Conservation (phyloP, 2,329 filamentous ascomycete genomes). For the Fusarium sp. region DNA sequence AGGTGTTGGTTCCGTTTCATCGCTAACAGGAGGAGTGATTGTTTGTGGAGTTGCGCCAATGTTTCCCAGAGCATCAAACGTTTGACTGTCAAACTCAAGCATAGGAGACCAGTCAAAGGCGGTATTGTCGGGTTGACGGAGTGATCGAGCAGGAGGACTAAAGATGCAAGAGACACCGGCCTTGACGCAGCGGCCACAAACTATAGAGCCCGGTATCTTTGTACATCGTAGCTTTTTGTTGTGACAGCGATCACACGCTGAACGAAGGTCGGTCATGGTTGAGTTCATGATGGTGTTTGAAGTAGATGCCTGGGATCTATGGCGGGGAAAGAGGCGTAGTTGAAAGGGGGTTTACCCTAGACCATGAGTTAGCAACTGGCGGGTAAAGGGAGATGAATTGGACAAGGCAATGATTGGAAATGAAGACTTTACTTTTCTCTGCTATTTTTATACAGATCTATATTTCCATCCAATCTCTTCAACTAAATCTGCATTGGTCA, state of each 20-base stretch:
- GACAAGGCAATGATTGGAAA: neutral
- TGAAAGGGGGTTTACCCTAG: neutral
- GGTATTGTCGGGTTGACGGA: constrained; percentile 19
- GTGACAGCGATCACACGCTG: constrained; percentile 56
- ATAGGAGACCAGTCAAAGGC: constrained; percentile 39
- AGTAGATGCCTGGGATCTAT: neutral
- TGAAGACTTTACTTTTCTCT: neutral
- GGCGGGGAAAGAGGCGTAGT: neutral
- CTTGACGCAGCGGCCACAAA: constrained; percentile 54
- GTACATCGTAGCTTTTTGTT: constrained; percentile 57
- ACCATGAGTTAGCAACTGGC: neutral
- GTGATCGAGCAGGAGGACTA: constrained; percentile 49
- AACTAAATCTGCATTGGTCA: neutral
- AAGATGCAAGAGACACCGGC: constrained; percentile 53
- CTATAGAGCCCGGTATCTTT: constrained; percentile 47
- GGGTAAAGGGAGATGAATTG: neutral
- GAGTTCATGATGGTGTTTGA: neutral
- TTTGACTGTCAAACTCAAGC: constrained; percentile 21
- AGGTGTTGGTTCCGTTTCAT: neutral
- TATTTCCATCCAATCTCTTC: neutral
- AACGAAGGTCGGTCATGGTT: constrained; percentile 42
- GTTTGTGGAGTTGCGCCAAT: neutral
- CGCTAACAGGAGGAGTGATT: constrained; percentile 19
- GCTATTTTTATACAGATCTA: neutral
- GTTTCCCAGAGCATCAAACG: neutral